phyloP scores from a whole-genome alignment of 345 rosid genomes.

The Camelina sativa region DNA sequence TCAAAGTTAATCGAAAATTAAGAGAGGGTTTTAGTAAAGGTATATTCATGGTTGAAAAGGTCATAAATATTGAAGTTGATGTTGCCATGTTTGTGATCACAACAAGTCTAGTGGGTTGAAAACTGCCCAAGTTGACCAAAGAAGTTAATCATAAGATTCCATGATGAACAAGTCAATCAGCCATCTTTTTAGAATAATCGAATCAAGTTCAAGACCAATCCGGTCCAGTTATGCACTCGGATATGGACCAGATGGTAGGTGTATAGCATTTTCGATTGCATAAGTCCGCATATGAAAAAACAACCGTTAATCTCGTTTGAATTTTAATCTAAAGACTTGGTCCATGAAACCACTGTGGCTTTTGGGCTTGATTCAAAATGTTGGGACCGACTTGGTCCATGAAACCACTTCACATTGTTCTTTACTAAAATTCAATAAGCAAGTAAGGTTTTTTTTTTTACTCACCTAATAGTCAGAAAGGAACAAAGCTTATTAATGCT shows the following conservation, averaged over 20 bases:
- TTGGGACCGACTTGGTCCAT: no score
- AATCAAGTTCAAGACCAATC: not conserved
- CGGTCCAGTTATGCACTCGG: not conserved
- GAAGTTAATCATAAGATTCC: not conserved
- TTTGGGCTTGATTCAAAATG: not conserved
- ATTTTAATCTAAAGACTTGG: not conserved
- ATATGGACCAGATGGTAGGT: no score
- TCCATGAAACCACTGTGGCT: not conserved
- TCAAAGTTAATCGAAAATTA: not conserved
- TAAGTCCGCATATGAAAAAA: no score
- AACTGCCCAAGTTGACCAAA: conserved; percentile 12
- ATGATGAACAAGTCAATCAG: conserved; percentile 2
- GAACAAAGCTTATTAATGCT: no score
- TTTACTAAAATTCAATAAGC: not conserved
- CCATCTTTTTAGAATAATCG: conserved; percentile 2
- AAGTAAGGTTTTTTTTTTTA: not conserved
- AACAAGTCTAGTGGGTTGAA: not conserved
- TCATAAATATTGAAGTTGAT: conserved; percentile 33
- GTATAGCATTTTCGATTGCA: no score
- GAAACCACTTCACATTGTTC: not conserved
- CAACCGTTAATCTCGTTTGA: not conserved
- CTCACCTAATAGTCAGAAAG: no score
- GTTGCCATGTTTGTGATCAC: conserved; percentile 29
- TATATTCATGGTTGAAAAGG: conserved; percentile 28
- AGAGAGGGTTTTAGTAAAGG: conserved; percentile 28